Conservation (phyloP, 257 asterid genomes). For the Thymus quinquecostatus region DNA sequence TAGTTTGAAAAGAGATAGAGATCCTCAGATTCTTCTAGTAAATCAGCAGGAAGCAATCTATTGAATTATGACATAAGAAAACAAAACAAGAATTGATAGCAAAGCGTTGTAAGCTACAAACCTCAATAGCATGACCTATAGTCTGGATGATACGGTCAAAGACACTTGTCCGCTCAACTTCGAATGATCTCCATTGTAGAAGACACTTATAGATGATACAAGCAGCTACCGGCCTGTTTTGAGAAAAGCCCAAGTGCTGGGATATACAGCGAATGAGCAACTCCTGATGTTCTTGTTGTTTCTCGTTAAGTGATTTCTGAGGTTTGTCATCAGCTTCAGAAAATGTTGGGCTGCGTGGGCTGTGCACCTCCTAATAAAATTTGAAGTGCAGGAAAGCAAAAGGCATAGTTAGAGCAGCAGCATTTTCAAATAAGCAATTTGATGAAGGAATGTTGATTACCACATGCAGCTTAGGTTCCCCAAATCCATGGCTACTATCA, state of each 20-base stretch:
- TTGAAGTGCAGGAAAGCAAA: slow-evolving; percentile 32
- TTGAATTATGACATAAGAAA: not conserved
- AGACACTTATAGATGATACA: slow-evolving; percentile 96
- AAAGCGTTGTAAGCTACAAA: slow-evolving; percentile 41
- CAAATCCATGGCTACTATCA: slow-evolving; percentile 60
- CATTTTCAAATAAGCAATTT: slow-evolving; percentile 26
- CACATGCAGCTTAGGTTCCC: slow-evolving; percentile 66
- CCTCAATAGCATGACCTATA: slow-evolving; percentile 97
- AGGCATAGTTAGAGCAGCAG: slow-evolving; percentile 19
- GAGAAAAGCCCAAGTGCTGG: slow-evolving; percentile 86
- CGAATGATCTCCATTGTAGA: slow-evolving; percentile 97
- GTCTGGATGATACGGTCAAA: slow-evolving; percentile 96
- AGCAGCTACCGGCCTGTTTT: slow-evolving; percentile 91
- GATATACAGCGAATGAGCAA: slow-evolving; percentile 84
- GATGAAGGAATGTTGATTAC: slow-evolving; percentile 49
- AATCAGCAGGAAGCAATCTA: not conserved
- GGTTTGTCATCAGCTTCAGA: slow-evolving; percentile 91
- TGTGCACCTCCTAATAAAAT: slow-evolving; percentile 80
- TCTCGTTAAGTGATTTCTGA: slow-evolving; percentile 91
- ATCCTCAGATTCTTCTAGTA: not conserved
- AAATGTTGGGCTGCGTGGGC: slow-evolving; percentile 62
- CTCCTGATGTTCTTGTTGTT: slow-evolving; percentile 96
- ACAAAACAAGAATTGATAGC: slow-evolving; percentile 19
- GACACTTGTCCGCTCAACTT: slow-evolving; percentile 93
- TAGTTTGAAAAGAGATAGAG: not conserved